Conservation (phyloP, 73 alveolate genomes). For the Effrenium voratum region DNA sequence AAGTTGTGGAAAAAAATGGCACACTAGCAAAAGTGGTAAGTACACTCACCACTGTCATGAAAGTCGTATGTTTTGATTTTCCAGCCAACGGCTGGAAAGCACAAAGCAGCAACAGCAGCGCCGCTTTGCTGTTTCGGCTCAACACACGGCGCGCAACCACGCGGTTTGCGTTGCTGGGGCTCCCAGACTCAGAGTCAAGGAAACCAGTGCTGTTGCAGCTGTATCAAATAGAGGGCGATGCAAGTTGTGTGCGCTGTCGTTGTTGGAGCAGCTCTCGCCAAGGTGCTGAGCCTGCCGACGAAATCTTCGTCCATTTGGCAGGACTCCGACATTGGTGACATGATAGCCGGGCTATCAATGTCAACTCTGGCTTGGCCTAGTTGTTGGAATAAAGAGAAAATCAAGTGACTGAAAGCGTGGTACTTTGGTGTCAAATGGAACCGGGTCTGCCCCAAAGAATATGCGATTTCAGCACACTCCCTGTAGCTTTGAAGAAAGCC, state of each 20-base stretch:
- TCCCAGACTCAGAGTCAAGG: too few species aligned
- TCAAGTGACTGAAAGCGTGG: neutral
- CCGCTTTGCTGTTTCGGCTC: neutral
- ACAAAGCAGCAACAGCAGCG: neutral
- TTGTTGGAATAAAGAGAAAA: neutral
- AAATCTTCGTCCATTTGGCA: conserved; percentile 26
- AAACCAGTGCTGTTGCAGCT: neutral
- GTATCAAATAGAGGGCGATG: neutral
- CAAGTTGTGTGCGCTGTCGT: neutral
- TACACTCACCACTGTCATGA: neutral
- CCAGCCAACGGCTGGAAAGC: neutral
- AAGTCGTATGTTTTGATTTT: neutral
- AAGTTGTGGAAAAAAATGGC: neutral
- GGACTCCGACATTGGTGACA: neutral
- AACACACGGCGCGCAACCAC: neutral
- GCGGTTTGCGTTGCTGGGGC: neutral
- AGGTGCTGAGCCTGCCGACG: neutral
- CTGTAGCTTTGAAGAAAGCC: neutral
- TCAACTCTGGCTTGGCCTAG: neutral
- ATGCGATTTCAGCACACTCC: neutral
- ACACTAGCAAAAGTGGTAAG: neutral
- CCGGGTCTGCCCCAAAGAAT: neutral
- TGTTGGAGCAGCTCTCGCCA: neutral
- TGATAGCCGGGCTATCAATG: neutral
- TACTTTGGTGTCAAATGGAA: neutral